These are phyloP conservation scores for Volvariella surrecta DNA, from an alignment of 1,284 basidiomycete species.

Conservation along the genomic window DNA sequence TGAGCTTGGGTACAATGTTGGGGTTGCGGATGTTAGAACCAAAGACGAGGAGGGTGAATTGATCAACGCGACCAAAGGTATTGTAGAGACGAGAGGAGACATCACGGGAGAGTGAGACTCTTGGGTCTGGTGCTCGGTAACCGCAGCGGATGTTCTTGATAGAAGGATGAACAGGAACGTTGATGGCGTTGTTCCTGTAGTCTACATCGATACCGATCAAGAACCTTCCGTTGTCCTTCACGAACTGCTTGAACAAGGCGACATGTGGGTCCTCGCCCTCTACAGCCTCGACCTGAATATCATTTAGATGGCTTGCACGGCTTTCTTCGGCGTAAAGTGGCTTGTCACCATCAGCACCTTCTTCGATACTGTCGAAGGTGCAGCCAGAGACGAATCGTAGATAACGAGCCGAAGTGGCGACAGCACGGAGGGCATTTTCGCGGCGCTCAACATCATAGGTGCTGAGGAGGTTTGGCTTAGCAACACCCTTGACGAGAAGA, in stretches of 20 bases:
- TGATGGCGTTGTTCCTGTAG: constrained; percentile 7
- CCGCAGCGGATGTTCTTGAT: constrained; percentile 6
- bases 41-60: constrained; percentile 8
- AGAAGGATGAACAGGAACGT: constrained; percentile 3
- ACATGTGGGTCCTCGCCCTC: constrained; percentile 7
- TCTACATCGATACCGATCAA: constrained; percentile 8
- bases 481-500: constrained; percentile 7
- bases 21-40: constrained; percentile 4
- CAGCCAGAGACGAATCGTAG: constrained; percentile 8
- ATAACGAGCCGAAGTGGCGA: constrained; percentile 8
- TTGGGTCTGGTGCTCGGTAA: constrained; percentile 7
- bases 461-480: constrained; percentile 8
- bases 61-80: constrained; percentile 6
- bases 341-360: constrained; percentile 1
- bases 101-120: constrained; percentile 4
- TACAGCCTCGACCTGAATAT: too few species aligned
- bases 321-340: background rate
- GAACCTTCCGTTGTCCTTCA: constrained; percentile 7
- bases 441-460: constrained; percentile 9
- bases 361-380: constrained; percentile 8
- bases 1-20: constrained; percentile 3
- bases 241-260: constrained; percentile 8
- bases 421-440: constrained; percentile 8
- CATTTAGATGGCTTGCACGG: too few species aligned
- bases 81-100: constrained; percentile 7